Conservation (phyloP, 2,329 filamentous ascomycete genomes). For the Fusarium abutilonis region DNA sequence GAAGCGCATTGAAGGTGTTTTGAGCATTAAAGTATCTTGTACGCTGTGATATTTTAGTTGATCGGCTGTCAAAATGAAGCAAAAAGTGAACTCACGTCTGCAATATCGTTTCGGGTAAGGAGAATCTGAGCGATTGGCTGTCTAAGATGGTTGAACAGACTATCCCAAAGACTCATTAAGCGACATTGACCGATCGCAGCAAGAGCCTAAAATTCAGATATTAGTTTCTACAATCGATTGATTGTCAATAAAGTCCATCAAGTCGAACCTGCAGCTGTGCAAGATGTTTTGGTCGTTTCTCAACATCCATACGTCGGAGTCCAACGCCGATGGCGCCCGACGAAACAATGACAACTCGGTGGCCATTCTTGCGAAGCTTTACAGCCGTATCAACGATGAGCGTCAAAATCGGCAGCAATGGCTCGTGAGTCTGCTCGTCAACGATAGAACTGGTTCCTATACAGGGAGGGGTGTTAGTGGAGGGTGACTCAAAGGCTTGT, state of each 20-base stretch:
- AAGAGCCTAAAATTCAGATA: slow-evolving; percentile 67
- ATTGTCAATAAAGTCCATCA: not conserved
- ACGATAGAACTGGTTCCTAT: slow-evolving; percentile 99
- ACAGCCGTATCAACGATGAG: slow-evolving; percentile 95
- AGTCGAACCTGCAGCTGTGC: slow-evolving; percentile 78
- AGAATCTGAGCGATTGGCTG: slow-evolving; percentile 96
- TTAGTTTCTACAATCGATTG: slow-evolving; percentile 17
- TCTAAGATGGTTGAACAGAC: slow-evolving; percentile 84
- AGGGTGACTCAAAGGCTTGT: slow-evolving; percentile 16
- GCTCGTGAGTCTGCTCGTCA: slow-evolving; percentile 93
- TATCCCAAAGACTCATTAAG: slow-evolving; percentile 95
- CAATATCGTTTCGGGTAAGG: slow-evolving; percentile 94
- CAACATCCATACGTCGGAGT: slow-evolving; percentile 86
- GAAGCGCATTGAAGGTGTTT: slow-evolving; percentile 88
- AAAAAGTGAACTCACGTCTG: slow-evolving; percentile 69
- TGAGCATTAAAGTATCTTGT: slow-evolving; percentile 97
- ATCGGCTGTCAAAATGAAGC: not conserved
- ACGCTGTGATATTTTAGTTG: slow-evolving; percentile 61
- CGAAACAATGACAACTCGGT: slow-evolving; percentile 94
- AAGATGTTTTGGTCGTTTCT: slow-evolving; percentile 88
- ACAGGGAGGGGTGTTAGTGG: slow-evolving; percentile 37
- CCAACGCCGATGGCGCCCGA: slow-evolving; percentile 97
- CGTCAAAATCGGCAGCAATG: slow-evolving; percentile 87
- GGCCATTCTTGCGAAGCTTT: slow-evolving; percentile 86
- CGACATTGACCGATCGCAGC: slow-evolving; percentile 96